These are phyloP conservation scores for Pseudofabraea citricarpa DNA, from an alignment of 2,329 filamentous ascomycete species.

Conservation along the genomic window DNA sequence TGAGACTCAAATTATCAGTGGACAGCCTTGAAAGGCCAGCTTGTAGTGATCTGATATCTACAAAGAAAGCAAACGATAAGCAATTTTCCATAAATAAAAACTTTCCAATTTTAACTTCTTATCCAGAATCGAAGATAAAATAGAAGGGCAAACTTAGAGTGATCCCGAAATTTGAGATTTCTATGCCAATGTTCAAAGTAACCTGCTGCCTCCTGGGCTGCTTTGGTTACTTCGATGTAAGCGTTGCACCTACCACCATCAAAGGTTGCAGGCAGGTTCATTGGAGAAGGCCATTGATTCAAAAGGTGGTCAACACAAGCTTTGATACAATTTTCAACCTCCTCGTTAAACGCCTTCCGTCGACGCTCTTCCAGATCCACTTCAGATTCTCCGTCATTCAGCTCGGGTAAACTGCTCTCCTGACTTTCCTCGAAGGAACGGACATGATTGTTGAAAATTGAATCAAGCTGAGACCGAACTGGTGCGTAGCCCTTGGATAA, in stretches of 20 bases:
- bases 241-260: not conserved
- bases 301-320: constrained; percentile 1
- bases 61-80: too few species aligned
- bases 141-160: not conserved
- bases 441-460: not conserved
- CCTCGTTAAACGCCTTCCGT: not conserved
- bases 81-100: too few species aligned
- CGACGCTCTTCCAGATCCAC: not conserved
- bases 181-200: constrained; percentile 7
- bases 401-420: not conserved
- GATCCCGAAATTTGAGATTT: constrained; percentile 6
- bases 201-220: not conserved
- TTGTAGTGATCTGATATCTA: too few species aligned
- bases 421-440: not conserved
- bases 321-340: not conserved
- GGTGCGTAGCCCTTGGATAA: constrained; percentile 12
- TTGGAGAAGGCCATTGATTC: not conserved
- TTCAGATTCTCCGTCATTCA: not conserved
- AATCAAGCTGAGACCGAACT: not conserved
- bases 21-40: too few species aligned
- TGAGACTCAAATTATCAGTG: too few species aligned
- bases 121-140: not conserved
- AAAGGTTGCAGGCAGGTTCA: not conserved
- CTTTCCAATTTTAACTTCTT: too few species aligned
- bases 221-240: constrained; percentile 4